Evolutionary conservation across 345 rosid genomes (phyloP).

Genomic region (Hevea brasiliensis): DNA sequence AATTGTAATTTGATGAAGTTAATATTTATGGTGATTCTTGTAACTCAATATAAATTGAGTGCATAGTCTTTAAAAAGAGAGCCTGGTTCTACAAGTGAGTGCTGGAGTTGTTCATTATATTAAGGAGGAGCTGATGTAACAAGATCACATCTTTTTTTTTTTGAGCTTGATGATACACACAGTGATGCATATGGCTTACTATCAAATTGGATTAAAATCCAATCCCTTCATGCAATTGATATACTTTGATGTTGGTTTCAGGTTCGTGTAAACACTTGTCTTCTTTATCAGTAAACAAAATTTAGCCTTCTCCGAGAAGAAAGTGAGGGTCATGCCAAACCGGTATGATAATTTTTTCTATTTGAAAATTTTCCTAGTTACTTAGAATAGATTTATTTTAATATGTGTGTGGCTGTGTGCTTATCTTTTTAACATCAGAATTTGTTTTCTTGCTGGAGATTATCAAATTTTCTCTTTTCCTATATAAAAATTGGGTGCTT

Average conservation of each 20-base stretch:
- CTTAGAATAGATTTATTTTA: neutral
- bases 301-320: slow-evolving; percentile 98
- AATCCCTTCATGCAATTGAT: slow-evolving; percentile 2
- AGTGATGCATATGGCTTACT: neutral
- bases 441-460: neutral
- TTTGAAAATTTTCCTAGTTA: neutral
- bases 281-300: slow-evolving; percentile 97
- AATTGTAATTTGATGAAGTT: too few species aligned
- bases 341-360: slow-evolving; percentile 47
- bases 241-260: slow-evolving; percentile 37
- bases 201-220: neutral
- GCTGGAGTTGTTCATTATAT: neutral
- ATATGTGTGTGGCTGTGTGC: neutral
- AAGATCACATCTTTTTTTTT: neutral
- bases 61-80: neutral
- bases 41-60: neutral
- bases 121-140: neutral
- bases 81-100: neutral
- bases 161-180: neutral
- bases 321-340: slow-evolving; percentile 98
- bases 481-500: neutral
- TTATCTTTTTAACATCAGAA: neutral
- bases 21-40: neutral
- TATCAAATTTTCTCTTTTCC: neutral
- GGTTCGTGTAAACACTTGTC: slow-evolving; percentile 98